phyloP scores from a whole-genome alignment of 306 rosid species.

The Dalbergia cultrata region DNA sequence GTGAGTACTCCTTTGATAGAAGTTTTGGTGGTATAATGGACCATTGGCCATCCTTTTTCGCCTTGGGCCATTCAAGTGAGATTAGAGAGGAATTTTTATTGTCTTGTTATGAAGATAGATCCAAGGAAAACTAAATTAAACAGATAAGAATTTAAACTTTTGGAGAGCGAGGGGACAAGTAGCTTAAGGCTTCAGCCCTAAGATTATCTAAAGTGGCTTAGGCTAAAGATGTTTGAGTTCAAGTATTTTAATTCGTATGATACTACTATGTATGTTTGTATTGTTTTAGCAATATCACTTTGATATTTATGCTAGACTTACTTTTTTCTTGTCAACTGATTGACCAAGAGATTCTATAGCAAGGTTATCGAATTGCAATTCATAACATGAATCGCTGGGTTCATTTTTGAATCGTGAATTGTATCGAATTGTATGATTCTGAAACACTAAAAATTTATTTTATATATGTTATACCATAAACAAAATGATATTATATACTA shows the following conservation, averaged over 20 bases:
- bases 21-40: not conserved
- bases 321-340: too few relatives aligned
- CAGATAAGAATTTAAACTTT: not conserved
- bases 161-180: not conserved
- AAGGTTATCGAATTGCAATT: too few relatives aligned
- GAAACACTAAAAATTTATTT: too few relatives aligned
- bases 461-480: too few relatives aligned
- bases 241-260: not conserved
- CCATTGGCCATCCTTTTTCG: not conserved
- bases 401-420: too few relatives aligned
- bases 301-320: too few relatives aligned
- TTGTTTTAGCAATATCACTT: too few relatives aligned
- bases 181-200: not conserved
- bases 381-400: too few relatives aligned
- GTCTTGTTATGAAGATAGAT: not conserved
- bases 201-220: not conserved
- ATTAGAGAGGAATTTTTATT: not conserved
- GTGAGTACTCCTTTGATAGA: not conserved
- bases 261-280: too few relatives aligned
- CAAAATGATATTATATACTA: too few relatives aligned
- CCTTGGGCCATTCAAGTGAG: not conserved
- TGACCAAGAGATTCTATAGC: too few relatives aligned
- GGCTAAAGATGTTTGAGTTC: not conserved
- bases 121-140: not conserved
- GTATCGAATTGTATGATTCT: too few relatives aligned